Conservation (phyloP, 1,139 yeast species). For the Yamadazyma epiphylla region DNA sequence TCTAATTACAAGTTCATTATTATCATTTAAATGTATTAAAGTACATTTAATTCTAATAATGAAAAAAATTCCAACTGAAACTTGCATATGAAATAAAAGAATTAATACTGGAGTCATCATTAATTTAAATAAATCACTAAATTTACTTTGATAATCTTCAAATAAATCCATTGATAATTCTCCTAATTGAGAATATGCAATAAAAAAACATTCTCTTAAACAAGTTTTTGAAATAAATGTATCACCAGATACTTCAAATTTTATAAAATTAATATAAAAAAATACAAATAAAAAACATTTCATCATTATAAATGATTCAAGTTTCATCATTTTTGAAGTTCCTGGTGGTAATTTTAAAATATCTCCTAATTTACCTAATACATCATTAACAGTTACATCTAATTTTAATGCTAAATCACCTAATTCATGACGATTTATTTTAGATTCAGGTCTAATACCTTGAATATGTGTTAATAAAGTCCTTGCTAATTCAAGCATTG, state of each 20-base stretch:
- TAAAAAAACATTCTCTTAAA: slow-evolving; percentile 3
- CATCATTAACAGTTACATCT: neutral
- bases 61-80: slow-evolving; percentile 2
- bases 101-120: slow-evolving; percentile 6
- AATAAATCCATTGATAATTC: slow-evolving; percentile 3
- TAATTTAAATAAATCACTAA: slow-evolving; percentile 7
- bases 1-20: neutral
- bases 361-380: slow-evolving; percentile 1
- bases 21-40: neutral
- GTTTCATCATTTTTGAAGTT: slow-evolving; percentile 4
- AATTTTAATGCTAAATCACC: neutral
- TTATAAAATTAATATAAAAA: slow-evolving; percentile 4
- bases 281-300: slow-evolving; percentile 2
- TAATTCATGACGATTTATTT: neutral
- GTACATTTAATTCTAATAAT: slow-evolving; percentile 8
- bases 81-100: slow-evolving; percentile 4
- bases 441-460: slow-evolving; percentile 2
- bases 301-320: slow-evolving; percentile 3
- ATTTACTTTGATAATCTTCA: slow-evolving; percentile 1
- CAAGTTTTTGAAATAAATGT: slow-evolving; percentile 2
- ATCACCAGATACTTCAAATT: slow-evolving; percentile 6
- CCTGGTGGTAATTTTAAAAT: slow-evolving; percentile 3
- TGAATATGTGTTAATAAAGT: slow-evolving; percentile 3
- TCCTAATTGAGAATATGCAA: slow-evolving; percentile 6
- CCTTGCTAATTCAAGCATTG: slow-evolving; percentile 1